Conservation (phyloP, 768 basidiomycete genomes). For the Tricholoma terreum region DNA sequence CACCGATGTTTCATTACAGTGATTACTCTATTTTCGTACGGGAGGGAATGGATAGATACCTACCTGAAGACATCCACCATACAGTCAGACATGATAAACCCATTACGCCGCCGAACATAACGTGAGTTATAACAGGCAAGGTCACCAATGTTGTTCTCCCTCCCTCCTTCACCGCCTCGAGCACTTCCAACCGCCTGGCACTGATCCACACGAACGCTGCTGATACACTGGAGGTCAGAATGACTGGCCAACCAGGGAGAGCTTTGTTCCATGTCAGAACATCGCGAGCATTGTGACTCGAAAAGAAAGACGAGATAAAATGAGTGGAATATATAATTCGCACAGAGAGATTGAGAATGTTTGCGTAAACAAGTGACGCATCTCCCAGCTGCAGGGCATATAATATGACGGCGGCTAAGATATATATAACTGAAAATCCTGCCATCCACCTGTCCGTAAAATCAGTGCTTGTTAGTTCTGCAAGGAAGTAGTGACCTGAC, state of each 20-base stretch:
- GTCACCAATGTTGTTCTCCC: slow-evolving; percentile 26
- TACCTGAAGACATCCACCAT: slow-evolving; percentile 24
- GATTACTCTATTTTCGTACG: slow-evolving; percentile 15
- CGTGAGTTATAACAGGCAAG: slow-evolving; percentile 27
- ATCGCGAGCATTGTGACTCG: slow-evolving; percentile 8
- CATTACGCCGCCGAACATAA: slow-evolving; percentile 28
- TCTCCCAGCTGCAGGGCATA: slow-evolving; percentile 56
- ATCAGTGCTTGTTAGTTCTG: background rate
- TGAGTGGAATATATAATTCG: slow-evolving; percentile 59
- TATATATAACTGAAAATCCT: slow-evolving; percentile 68
- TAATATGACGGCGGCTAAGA: slow-evolving; percentile 46
- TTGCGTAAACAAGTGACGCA: slow-evolving; percentile 70
- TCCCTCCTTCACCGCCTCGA: slow-evolving; percentile 14
- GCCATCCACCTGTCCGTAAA: slow-evolving; percentile 62
- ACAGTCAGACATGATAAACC: slow-evolving; percentile 12
- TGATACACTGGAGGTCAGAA: slow-evolving; percentile 21
- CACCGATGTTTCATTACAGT: too few species aligned
- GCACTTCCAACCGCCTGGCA: slow-evolving; percentile 19
- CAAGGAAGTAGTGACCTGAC: slow-evolving; percentile 26
- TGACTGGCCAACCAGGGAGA: slow-evolving; percentile 24
- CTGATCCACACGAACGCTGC: slow-evolving; percentile 26
- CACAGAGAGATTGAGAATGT: slow-evolving; percentile 61
- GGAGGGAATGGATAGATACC: slow-evolving; percentile 10
- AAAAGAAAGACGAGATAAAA: slow-evolving; percentile 52
- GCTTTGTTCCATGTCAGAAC: slow-evolving; percentile 22